A percentile compares a stretch with the other conserved stretches of the same genome.
Conservation (phyloP, 805 yeast genomes). For the Teunomyces pallodes region DNA sequence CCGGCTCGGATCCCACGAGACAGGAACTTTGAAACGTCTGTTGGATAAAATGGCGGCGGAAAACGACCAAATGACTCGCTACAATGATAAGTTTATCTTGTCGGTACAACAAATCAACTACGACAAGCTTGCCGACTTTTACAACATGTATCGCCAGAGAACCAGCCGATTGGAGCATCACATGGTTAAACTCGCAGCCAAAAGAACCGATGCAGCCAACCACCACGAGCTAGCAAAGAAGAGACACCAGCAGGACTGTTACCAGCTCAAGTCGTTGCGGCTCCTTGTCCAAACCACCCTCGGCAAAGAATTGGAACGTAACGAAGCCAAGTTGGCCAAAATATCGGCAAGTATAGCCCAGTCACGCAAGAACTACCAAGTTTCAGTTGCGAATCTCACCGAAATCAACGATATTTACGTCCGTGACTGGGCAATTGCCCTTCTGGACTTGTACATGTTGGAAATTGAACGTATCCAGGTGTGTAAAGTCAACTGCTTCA, state of each 20-base stretch:
- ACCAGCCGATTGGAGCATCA: conserved; percentile 57
- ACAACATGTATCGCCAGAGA: conserved; percentile 49
- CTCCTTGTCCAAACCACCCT: conserved; percentile 67
- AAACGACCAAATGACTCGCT: conserved; percentile 55
- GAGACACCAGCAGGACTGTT: conserved; percentile 57
- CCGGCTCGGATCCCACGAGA: conserved; percentile 53
- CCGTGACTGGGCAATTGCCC: conserved; percentile 66
- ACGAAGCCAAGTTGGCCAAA: conserved; percentile 54
- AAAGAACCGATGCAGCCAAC: conserved; percentile 37
- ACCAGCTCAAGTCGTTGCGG: conserved; percentile 53
- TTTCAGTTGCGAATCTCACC: conserved; percentile 49
- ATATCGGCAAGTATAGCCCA: conserved; percentile 40
- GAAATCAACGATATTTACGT: conserved; percentile 63
- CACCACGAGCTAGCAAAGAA: conserved; percentile 40
- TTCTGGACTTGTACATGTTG: conserved; percentile 60
- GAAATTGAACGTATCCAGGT: conserved; percentile 74
- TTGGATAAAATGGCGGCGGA: conserved; percentile 58
- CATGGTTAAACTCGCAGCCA: conserved; percentile 51
- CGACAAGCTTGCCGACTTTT: conserved; percentile 53
- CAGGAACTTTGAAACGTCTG: conserved; percentile 58
- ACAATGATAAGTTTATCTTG: conserved; percentile 54
- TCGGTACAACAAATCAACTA: conserved; percentile 47
- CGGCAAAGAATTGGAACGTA: conserved; percentile 68
- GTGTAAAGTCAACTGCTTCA: conserved; percentile 72
- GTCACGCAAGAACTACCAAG: conserved; percentile 56